Conservation (phyloP, 2,329 filamentous ascomycete genomes). For the Sporothrix protearum region DNA sequence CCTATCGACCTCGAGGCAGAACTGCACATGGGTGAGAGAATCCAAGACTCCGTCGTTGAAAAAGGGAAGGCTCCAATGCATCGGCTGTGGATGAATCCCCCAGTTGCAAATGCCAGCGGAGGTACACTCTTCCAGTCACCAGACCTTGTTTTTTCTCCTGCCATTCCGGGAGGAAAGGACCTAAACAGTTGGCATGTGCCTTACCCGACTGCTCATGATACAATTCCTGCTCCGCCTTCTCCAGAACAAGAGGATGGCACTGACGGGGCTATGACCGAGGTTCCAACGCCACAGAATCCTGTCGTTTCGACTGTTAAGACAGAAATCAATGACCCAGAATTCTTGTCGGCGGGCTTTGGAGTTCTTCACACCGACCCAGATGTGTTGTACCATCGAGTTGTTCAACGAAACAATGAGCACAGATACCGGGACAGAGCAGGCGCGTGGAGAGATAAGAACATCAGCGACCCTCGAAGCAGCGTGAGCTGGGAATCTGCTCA, state of each 20-base stretch:
- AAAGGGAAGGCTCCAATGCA: constrained; percentile 14
- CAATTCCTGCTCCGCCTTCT: constrained; percentile 29
- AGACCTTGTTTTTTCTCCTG: neutral
- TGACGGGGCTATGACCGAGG: constrained; percentile 20
- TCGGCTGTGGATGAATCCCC: constrained; percentile 27
- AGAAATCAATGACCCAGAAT: neutral
- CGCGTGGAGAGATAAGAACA: constrained; percentile 42
- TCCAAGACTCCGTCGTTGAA: neutral
- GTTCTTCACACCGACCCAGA: neutral
- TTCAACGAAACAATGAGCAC: constrained; percentile 39
- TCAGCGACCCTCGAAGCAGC: constrained; percentile 42
- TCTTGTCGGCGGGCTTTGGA: neutral
- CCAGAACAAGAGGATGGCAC: constrained; percentile 15
- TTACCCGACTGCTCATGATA: constrained; percentile 25
- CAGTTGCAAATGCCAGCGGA: constrained; percentile 31
- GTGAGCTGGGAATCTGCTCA: constrained; percentile 41
- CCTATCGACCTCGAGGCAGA: neutral
- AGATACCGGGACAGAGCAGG: constrained; percentile 46
- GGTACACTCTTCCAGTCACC: constrained; percentile 1
- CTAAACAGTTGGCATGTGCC: constrained; percentile 41
- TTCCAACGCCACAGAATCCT: constrained; percentile 11
- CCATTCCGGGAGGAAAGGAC: constrained; percentile 26
- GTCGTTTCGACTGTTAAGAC: neutral
- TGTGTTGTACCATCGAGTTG: constrained; percentile 38
- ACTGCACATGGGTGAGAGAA: neutral